Evolutionary conservation across 805 yeast genomes (phyloP).

Genomic region (Pichia cephalocereana): DNA sequence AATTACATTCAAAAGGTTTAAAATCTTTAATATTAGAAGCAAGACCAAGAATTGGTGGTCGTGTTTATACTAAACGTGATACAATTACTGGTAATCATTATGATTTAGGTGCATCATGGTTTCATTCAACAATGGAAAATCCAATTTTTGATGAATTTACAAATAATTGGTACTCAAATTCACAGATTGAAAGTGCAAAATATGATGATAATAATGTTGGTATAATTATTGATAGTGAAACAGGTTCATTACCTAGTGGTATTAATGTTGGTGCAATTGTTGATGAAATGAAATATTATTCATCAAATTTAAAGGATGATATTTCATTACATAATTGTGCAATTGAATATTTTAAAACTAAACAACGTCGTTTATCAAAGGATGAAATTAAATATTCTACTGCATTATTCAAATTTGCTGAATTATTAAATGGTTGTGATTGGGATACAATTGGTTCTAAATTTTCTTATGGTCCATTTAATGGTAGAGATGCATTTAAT

Average conservation of each 20-base stretch:
- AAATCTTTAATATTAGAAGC: constrained; percentile 38
- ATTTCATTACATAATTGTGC: constrained; percentile 19
- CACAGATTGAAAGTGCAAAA: constrained; percentile 13
- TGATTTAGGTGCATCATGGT: constrained; percentile 50
- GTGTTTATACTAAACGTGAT: constrained; percentile 27
- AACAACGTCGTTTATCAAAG: constrained; percentile 13
- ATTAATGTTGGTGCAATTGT: constrained; percentile 28
- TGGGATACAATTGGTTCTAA: constrained; percentile 25
- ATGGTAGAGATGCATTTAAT: constrained; percentile 27
- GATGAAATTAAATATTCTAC: constrained; percentile 24
- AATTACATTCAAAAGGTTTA: constrained; percentile 23
- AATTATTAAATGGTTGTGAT: constrained; percentile 20
- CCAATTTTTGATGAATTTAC: constrained; percentile 27
- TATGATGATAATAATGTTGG: constrained; percentile 24
- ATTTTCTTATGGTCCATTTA: constrained; percentile 17
- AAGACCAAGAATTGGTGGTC: constrained; percentile 38
- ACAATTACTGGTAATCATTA: constrained; percentile 18
- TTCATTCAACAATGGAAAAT: constrained; percentile 39
- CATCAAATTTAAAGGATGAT: constrained; percentile 25
- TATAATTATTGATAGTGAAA: constrained; percentile 3
- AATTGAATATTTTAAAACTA: constrained; percentile 16
- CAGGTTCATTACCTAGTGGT: constrained; percentile 11
- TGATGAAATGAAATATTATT: constrained; percentile 23
- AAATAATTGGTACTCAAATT: constrained; percentile 9
- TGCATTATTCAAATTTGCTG: constrained; percentile 21